Evolutionary conservation across 2,329 filamentous ascomycete species (phyloP), one percentile per base, ranked within the genome.

Genomic region (Elsinoe necatrix): DNA sequence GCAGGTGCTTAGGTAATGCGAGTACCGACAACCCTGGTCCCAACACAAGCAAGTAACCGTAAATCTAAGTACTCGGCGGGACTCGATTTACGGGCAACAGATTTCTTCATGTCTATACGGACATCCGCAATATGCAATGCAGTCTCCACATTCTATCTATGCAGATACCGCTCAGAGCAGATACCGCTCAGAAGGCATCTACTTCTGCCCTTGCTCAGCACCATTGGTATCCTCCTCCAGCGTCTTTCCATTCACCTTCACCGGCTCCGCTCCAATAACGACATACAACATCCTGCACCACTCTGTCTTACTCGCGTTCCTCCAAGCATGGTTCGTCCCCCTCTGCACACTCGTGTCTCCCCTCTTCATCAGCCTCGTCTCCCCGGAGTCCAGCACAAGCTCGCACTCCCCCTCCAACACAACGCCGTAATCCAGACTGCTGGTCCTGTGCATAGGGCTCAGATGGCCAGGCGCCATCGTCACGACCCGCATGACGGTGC

Each of bases 381-480:
- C 64, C 21, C 71, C 71, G 2, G 65, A 68, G 55, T 72, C 69
- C 31, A 73, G 56, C 1, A 68, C 59, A 6, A 72, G 58, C 59
- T 72, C 70, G 11, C 71, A 64, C 37, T 68, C 65, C 0, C 71
- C 70, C 29, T 72, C 69, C 6, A 73, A 27, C 1, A 73, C 64
- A 21, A 72, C 63, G 5, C 69, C 68, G 57, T 70, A 72, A 51
- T 72, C 70, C 7, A 73, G 11, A 39, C 66, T 69, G 1, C 71
- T 62, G 2, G 71, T 70, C 1, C 71, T 64, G 60, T 73, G 69
- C 66, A 72, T 69, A 0, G 69, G 69, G 0, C 63, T 68, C 3
- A 60, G 57, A 41, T 65, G 64, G 2, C 67, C 66, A 0, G 71
- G 71, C 14, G 62, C 62, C 18, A 72, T 62, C 54, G 71, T 69